Conservation (phyloP, 352 stramenopile species). For the Globisporangium megalacanthum region DNA sequence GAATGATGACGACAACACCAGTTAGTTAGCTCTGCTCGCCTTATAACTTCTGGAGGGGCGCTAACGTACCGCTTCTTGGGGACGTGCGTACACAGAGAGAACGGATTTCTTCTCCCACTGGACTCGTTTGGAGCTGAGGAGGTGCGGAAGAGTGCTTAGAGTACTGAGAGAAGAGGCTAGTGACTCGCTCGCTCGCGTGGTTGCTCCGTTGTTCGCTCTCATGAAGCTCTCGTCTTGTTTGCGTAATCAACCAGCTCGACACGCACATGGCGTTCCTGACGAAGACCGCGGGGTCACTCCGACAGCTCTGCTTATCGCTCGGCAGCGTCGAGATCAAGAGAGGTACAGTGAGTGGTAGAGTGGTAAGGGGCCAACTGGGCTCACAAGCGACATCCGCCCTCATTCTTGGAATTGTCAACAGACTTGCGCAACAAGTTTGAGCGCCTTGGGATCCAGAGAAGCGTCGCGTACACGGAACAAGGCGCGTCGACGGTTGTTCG, state of each 20-base stretch:
- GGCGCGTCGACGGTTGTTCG: conserved; percentile 24
- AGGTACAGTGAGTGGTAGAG: conserved; percentile 19
- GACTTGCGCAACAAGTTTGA: conserved; percentile 61
- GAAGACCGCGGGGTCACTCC: conserved; percentile 18
- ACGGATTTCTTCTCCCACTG: conserved; percentile 38
- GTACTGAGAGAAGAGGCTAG: too few species aligned
- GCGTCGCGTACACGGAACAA: conserved; percentile 32
- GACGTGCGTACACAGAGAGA: conserved; percentile 6
- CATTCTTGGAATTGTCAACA: conserved; percentile 5
- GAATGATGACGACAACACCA: too few species aligned
- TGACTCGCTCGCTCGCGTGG: neutral
- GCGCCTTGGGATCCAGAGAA: conserved; percentile 40
- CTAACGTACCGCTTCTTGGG: too few species aligned
- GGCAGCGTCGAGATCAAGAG: conserved; percentile 38
- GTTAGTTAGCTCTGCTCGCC: too few species aligned
- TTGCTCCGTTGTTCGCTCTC: neutral
- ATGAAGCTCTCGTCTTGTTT: too few species aligned
- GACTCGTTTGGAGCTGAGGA: conserved; percentile 49
- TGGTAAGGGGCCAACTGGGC: too few species aligned
- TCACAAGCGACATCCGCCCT: neutral
- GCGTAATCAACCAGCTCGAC: conserved; percentile 21
- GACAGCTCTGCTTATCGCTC: conserved; percentile 43
- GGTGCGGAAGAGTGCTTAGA: conserved; percentile 13
- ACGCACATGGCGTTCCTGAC: conserved; percentile 48
- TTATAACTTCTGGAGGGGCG: too few species aligned